These are phyloP conservation scores for Yamadazyma ubonensis DNA, from an alignment of 805 yeast species.

Conservation along the genomic window DNA sequence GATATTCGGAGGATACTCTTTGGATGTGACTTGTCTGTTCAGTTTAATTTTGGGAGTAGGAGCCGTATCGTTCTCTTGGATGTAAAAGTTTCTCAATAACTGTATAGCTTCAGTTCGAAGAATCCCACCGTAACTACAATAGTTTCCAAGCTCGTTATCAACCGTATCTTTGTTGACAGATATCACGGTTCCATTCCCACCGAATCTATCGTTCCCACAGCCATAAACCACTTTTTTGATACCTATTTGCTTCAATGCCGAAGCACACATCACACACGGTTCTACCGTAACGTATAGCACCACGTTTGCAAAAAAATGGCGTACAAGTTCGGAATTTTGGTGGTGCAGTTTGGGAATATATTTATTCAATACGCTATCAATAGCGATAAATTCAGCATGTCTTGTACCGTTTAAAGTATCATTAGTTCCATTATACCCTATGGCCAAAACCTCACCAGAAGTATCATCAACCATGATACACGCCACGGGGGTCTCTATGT, in stretches of 20 bases:
- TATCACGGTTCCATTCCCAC: constrained; percentile 91
- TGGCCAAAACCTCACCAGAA: constrained; percentile 54
- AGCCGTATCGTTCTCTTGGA: constrained; percentile 80
- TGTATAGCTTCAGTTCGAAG: constrained; percentile 79
- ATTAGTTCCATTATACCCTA: constrained; percentile 86
- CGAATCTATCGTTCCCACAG: constrained; percentile 92
- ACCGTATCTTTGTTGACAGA: constrained; percentile 33
- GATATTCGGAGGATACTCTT: constrained; percentile 57
- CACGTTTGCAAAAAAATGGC: constrained; percentile 49
- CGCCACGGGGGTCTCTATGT: constrained; percentile 44
- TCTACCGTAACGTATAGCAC: constrained; percentile 92
- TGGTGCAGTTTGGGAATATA: constrained; percentile 22
- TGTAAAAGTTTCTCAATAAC: constrained; percentile 77
- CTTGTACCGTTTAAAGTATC: constrained; percentile 79
- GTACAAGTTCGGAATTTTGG: constrained; percentile 18
- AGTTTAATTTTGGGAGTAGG: constrained; percentile 78
- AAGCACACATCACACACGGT: constrained; percentile 98
- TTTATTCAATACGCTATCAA: constrained; percentile 23
- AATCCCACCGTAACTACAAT: constrained; percentile 72
- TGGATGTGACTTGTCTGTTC: constrained; percentile 56
- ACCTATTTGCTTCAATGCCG: constrained; percentile 79
- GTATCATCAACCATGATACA: constrained; percentile 30
- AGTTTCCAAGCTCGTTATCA: constrained; percentile 27
- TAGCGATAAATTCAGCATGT: constrained; percentile 91
- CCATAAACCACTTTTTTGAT: constrained; percentile 79